These are phyloP conservation scores for Fusarium sp. DNA, from an alignment of 2,329 filamentous ascomycete species.

Conservation along the genomic window DNA sequence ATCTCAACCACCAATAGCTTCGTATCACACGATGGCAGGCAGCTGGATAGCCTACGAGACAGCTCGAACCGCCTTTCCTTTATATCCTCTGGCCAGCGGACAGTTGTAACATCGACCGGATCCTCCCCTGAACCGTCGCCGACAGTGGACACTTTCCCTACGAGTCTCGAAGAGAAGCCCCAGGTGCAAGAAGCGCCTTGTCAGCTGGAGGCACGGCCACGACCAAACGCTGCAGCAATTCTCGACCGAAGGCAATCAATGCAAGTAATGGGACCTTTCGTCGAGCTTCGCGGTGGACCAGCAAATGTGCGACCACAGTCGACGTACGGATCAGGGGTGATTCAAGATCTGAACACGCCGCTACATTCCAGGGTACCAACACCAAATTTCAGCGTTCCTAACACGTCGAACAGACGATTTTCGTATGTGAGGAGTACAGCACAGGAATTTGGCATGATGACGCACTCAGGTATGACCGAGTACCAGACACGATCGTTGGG, in stretches of 20 bases:
- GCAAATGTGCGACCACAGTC: constrained; percentile 39
- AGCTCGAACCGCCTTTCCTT: constrained; percentile 65
- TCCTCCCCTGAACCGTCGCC: constrained; percentile 65
- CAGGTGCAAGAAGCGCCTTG: constrained; percentile 36
- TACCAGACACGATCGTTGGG: constrained; percentile 24
- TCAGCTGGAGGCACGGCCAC: constrained; percentile 50
- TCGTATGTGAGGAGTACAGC: constrained; percentile 49
- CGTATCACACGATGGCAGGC: constrained; percentile 65
- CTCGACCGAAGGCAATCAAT: constrained; percentile 60
- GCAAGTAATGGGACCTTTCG: constrained; percentile 55
- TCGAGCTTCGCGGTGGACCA: constrained; percentile 50
- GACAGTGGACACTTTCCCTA: constrained; percentile 58
- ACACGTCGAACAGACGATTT: constrained; percentile 55
- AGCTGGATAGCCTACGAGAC: constrained; percentile 65
- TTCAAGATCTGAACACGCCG: constrained; percentile 16
- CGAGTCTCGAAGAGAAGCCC: constrained; percentile 33
- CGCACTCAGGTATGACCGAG: constrained; percentile 29
- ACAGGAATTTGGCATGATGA: constrained; percentile 29
- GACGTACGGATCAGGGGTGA: constrained; percentile 25
- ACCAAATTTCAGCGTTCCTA: constrained; percentile 63
- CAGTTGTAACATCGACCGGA: constrained; percentile 64
- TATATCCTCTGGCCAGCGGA: constrained; percentile 67
- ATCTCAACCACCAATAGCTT: constrained; percentile 65
- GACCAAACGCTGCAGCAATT: constrained; percentile 63
- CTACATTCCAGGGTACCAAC: constrained; percentile 39